Evolutionary conservation across 75 land plant species (phyloP).

Genomic region (Azolla pinnata): DNA sequence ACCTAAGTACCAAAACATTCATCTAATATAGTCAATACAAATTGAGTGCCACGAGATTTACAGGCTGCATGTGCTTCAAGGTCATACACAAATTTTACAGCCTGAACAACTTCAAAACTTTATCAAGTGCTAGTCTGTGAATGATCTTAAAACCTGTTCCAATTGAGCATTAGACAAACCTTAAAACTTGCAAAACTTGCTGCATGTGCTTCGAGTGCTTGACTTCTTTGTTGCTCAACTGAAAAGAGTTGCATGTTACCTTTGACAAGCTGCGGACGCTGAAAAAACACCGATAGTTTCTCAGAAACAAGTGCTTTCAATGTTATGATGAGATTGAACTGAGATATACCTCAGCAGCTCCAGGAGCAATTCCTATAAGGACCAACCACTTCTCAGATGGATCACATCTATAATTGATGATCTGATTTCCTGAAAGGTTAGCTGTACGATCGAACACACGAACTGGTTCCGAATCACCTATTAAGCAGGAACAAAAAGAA

Average conservation of each 20-base stretch:
- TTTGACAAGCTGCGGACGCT: slow-evolving; percentile 97
- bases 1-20: too few relatives aligned
- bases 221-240: slow-evolving; percentile 95
- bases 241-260: slow-evolving; percentile 99
- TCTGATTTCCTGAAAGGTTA: slow-evolving; percentile 79
- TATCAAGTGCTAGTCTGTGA: too few relatives aligned
- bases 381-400: slow-evolving; percentile 97
- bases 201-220: slow-evolving; percentile 99
- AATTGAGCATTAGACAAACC: too few relatives aligned
- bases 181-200: slow-evolving; percentile 85
- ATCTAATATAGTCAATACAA: too few relatives aligned
- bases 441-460: slow-evolving; percentile 93
- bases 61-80: too few relatives aligned
- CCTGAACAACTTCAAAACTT: too few relatives aligned
- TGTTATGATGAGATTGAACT: too few relatives aligned
- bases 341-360: slow-evolving; percentile 91
- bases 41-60: too few relatives aligned
- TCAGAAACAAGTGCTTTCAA: not conserved
- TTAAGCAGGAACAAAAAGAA: too few relatives aligned
- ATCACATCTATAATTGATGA: slow-evolving; percentile 94
- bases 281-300: slow-evolving; percentile 5
- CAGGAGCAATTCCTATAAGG: slow-evolving; percentile 95
- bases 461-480: slow-evolving; percentile 93
- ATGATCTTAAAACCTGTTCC: too few relatives aligned
- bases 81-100: too few relatives aligned